Base-by-base conservation (phyloP, 2,329 filamentous ascomycete species). In the Lecanicillium sp. region DNA sequence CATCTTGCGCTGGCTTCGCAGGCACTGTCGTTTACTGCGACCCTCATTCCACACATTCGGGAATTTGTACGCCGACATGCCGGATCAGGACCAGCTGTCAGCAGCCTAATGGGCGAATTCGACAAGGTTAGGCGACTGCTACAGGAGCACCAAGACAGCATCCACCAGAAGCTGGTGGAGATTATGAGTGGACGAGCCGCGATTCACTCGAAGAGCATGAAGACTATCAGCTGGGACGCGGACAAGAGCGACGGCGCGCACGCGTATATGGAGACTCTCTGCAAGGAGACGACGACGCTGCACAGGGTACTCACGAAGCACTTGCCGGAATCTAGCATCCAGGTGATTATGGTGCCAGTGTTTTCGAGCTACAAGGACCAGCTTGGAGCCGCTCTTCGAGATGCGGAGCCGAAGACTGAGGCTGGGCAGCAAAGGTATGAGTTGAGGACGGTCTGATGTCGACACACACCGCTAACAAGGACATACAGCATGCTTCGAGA, bases 1-100 rank as follows among this genome's bases (percentile, higher is more conserved):
- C 90, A 98, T 61, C 74, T 98, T 2, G 89, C 92, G 0, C 77
- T 97, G 14, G 89, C 92, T 3, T 89, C 85, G 0, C 90, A 96
- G 59, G 85, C 89, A 0, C 65, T 97, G 15, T 83, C 84, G 32
- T 96, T 98, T 57, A 79, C 94, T 33, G 84, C 89, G 17, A 80
- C 87, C 0, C 69, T 97, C 2, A 81, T 95, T 4, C 90, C 92
- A 0, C 89, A 97, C 55, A 74, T 96, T 19, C 80, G 90, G 32
- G 92, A 97, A 61, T 95, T 94, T 50, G 79, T 94, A 17, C 82
- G 92, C 10, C 79, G 92, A 3, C 86, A 94, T 51, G 70, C 67
- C 5, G 69, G 68, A 9, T 66, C 69, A 0, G 70, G 69, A 3
- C 66, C 68, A 13, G 68, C 66, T 14, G 69, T 71, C 18, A 70